These are phyloP conservation scores for Irpex sp. DNA, from an alignment of 1,284 basidiomycete species.

Conservation along the genomic window DNA sequence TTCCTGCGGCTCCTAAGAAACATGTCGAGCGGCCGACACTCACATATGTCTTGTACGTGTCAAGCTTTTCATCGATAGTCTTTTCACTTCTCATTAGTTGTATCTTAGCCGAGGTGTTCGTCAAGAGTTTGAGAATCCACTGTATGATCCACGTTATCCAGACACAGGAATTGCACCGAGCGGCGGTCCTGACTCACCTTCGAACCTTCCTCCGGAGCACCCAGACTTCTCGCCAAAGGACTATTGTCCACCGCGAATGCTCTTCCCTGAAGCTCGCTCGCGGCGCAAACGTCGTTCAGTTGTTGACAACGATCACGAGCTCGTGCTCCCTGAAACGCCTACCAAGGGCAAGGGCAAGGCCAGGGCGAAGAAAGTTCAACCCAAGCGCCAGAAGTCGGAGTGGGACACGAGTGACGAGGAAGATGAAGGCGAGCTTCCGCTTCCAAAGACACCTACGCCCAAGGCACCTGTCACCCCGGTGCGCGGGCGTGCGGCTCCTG, in stretches of 20 bases:
- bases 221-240: constrained; percentile 50
- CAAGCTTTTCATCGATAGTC: neutral
- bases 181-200: constrained; percentile 32
- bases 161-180: constrained; percentile 17
- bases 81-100: neutral
- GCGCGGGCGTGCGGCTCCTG: neutral
- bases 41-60: constrained; percentile 55
- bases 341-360: constrained; percentile 1
- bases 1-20: constrained; percentile 18
- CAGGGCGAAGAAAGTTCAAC: constrained; percentile 4
- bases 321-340: neutral
- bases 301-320: neutral
- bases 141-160: constrained; percentile 36
- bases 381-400: constrained; percentile 11
- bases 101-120: constrained; percentile 49
- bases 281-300: constrained; percentile 1
- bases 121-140: constrained; percentile 46
- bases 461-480: neutral
- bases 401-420: constrained; percentile 23
- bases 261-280: constrained; percentile 39
- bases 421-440: neutral
- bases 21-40: constrained; percentile 46
- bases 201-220: constrained; percentile 44
- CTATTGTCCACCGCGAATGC: constrained; percentile 42
- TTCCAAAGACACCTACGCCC: constrained; percentile 1